These are phyloP conservation scores for Arabidopsis arenosa DNA, from an alignment of 345 rosid species.

Conservation along the genomic window DNA sequence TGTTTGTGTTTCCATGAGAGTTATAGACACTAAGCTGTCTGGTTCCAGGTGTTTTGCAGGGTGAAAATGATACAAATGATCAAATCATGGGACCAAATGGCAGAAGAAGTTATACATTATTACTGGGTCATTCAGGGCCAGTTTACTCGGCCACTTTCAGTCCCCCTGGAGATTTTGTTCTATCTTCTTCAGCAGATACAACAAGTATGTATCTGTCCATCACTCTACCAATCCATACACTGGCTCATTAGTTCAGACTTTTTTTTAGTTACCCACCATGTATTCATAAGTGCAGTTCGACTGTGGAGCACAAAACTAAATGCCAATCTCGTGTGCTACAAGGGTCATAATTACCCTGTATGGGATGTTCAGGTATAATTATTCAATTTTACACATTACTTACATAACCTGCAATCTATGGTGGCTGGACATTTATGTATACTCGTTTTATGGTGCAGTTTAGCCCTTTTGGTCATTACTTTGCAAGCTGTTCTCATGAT, in stretches of 20 bases:
- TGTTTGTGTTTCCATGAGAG: constrained; percentile 29
- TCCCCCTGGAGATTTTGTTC: constrained; percentile 87
- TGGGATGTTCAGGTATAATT: constrained; percentile 93
- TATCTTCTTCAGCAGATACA: constrained; percentile 96
- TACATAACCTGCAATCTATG: constrained; percentile 12
- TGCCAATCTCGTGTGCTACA: constrained; percentile 97
- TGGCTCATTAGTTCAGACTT: constrained; percentile 16
- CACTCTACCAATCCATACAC: constrained; percentile 5
- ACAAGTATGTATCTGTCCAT: constrained; percentile 57
- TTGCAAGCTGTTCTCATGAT: constrained; percentile 96
- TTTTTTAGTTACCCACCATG: constrained; percentile 23
- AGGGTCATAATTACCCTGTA: constrained; percentile 99
- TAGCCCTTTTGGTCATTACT: constrained; percentile 91
- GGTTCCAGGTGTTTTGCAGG: constrained; percentile 73
- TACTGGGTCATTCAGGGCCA: constrained; percentile 94
- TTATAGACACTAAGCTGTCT: constrained; percentile 24
- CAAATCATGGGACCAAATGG: constrained; percentile 53
- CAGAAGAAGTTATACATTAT: constrained; percentile 69
- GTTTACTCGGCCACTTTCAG: constrained; percentile 88
- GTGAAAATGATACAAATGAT: constrained; percentile 71
- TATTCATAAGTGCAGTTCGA: constrained; percentile 60
- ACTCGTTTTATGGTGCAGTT: constrained; percentile 67
- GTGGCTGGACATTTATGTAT: constrained; percentile 28
- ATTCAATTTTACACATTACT: constrained; percentile 13
- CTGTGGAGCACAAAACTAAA: constrained; percentile 96